phyloP scores from a whole-genome alignment of 371 early-diverging fungal species.

The Entomophthora muscae region DNA sequence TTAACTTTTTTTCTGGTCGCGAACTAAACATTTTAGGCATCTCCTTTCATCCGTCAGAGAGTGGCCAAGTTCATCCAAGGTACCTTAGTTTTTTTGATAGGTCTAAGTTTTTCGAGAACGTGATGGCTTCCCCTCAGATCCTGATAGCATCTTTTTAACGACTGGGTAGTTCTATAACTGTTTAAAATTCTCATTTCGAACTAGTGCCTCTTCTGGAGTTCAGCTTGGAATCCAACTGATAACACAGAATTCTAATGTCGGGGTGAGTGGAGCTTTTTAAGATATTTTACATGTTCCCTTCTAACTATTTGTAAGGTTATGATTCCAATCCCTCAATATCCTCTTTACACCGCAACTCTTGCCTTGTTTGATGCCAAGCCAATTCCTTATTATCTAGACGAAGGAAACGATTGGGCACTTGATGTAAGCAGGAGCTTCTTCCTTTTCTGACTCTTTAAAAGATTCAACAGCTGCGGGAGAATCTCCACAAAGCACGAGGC shows the following conservation, averaged over 20 bases:
- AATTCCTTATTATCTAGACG: slow-evolving; percentile 85
- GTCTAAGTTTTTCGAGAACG: slow-evolving; percentile 29
- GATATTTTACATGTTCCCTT: slow-evolving; percentile 4
- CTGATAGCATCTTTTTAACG: slow-evolving; percentile 78
- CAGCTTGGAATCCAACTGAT: slow-evolving; percentile 70
- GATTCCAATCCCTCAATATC: slow-evolving; percentile 98
- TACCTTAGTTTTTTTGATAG: slow-evolving; percentile 9
- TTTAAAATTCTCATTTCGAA: not conserved
- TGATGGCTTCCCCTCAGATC: slow-evolving; percentile 69
- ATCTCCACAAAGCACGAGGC: slow-evolving; percentile 44
- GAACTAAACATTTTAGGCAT: slow-evolving; percentile 12
- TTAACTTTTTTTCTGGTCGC: slow-evolving; percentile 9
- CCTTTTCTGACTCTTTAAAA: slow-evolving; percentile 4
- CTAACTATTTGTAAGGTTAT: slow-evolving; percentile 31
- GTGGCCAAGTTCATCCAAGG: slow-evolving; percentile 67
- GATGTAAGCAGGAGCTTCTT: slow-evolving; percentile 16
- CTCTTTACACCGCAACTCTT: slow-evolving; percentile 92
- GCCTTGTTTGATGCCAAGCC: slow-evolving; percentile 58
- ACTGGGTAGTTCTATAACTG: slow-evolving; percentile 29
- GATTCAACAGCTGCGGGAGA: slow-evolving; percentile 32
- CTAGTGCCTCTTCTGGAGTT: slow-evolving; percentile 64
- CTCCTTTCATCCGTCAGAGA: slow-evolving; percentile 56
- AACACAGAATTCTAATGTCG: slow-evolving; percentile 55
- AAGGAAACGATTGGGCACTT: slow-evolving; percentile 68
- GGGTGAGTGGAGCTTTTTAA: slow-evolving; percentile 19